These are phyloP conservation scores for Typha latifolia DNA, from an alignment of 176 grass and related monocot species.

Conservation along the genomic window DNA sequence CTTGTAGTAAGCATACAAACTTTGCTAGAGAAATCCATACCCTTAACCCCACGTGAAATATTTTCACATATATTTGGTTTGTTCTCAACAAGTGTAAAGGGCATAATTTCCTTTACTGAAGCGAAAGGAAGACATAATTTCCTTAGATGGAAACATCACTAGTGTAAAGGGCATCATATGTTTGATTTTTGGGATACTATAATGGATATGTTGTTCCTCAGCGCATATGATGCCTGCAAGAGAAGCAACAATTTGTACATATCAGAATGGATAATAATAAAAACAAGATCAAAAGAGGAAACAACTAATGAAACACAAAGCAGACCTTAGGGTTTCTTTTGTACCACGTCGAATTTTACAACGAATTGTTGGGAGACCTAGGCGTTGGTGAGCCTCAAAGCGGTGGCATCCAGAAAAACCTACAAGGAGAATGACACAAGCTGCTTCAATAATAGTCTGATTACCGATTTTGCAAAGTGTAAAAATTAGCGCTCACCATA, in stretches of 20 bases:
- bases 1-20: no score
- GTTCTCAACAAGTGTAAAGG: no score
- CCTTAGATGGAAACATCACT: no score
- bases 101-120: no score
- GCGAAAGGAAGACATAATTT: no score
- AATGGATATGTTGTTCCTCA: constrained; percentile 11
- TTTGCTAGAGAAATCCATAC: no score
- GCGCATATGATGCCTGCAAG: constrained; percentile 72
- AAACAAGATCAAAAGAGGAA: not conserved
- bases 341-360: constrained; percentile 84
- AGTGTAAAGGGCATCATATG: no score
- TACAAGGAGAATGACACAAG: constrained; percentile 19
- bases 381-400: constrained; percentile 81
- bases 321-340: constrained; percentile 82
- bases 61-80: no score
- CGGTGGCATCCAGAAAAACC: constrained; percentile 96
- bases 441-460: constrained; percentile 15
- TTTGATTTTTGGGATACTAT: no score
- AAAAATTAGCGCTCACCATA: constrained; percentile 44
- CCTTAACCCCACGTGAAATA: no score
- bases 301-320: not conserved
- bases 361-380: constrained; percentile 76
- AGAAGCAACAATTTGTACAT: not conserved
- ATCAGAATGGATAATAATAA: not conserved
- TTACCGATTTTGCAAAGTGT: not conserved